Evolutionary conservation across 176 grass and related monocot species (phyloP), one percentile per base, ranked within the genome.

Genomic region (Puya raimondii): DNA sequence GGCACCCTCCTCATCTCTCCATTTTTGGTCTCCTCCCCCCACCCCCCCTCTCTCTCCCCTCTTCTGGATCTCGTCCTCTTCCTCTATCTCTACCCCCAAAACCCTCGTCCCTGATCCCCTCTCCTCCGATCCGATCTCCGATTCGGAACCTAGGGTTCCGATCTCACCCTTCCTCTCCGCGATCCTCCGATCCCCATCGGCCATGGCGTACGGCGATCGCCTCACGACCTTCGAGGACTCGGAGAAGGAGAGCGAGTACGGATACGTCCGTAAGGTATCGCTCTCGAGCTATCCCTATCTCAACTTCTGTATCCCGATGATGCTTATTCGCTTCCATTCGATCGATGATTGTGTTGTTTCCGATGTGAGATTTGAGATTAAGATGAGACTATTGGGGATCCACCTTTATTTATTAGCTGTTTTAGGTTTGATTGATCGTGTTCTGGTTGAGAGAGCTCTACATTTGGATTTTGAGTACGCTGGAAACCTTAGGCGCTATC

Each of bases 241-340:
- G 9, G 92, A 96, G 92, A 80, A 91, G 80, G 92, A 96, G 81
- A 96, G 86, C 83, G 92, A 91, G 88, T 96, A 87, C 59, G 88
- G 92, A 51, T 96, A 96, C 73, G 88, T 91, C 72, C 92, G 92
- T 66, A 96, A 96, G 92, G 92, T 96, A n/a, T 25, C 70, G 50
- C 65, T 66, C 64, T 13, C 53, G 54, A 10, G 15, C 11, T n/a
- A 15, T 2, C 15, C 0, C 2, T 48, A 54, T 15, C 29, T 6
- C 22, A 64, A 42, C 33, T 42, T 33, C 67, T n/a, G 17, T 2
- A 16, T 61, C 70, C 72, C 72, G 67, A 74, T 65, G 72, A 64
- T 17, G 11, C 11, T 27, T 3, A 10, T 18, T n/a, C 53, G 47
- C 26, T 27, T 21, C 16, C 18, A 9, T 75, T 48, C 33, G 16